These are phyloP conservation scores for Taphrina deformans DNA, from an alignment of 1,139 yeast species.

Conservation along the genomic window DNA sequence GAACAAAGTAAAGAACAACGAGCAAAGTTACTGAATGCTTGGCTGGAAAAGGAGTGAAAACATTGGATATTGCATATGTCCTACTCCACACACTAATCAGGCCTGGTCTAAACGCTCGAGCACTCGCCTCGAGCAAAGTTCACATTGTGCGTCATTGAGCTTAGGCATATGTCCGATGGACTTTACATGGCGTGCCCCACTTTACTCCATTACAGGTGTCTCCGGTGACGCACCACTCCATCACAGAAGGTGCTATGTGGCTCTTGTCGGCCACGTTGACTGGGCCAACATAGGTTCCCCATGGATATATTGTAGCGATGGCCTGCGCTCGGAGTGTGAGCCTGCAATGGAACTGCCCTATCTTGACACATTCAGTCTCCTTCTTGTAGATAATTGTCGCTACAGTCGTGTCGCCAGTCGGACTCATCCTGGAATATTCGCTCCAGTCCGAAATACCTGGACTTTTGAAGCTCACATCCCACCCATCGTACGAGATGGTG, in stretches of 20 bases:
- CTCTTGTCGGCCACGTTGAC: too few relatives aligned
- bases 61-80: too few relatives aligned
- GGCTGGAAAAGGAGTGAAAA: neutral
- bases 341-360: neutral
- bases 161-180: too few relatives aligned
- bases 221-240: neutral
- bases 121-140: too few relatives aligned
- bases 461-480: neutral
- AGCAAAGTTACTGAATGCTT: neutral
- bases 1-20: neutral
- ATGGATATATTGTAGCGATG: neutral
- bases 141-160: too few relatives aligned
- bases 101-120: too few relatives aligned
- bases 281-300: too few relatives aligned
- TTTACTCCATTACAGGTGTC: neutral
- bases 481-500: neutral
- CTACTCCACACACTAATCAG: too few relatives aligned
- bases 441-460: neutral
- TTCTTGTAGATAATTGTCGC: neutral
- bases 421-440: neutral
- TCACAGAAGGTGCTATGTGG: neutral
- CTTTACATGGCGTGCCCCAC: neutral
- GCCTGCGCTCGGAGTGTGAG: neutral
- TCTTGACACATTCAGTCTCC: neutral
- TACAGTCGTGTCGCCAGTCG: neutral